Evolutionary conservation across 2,329 filamentous ascomycete genomes (phyloP).

Genomic region (Claviceps quebecensis): DNA sequence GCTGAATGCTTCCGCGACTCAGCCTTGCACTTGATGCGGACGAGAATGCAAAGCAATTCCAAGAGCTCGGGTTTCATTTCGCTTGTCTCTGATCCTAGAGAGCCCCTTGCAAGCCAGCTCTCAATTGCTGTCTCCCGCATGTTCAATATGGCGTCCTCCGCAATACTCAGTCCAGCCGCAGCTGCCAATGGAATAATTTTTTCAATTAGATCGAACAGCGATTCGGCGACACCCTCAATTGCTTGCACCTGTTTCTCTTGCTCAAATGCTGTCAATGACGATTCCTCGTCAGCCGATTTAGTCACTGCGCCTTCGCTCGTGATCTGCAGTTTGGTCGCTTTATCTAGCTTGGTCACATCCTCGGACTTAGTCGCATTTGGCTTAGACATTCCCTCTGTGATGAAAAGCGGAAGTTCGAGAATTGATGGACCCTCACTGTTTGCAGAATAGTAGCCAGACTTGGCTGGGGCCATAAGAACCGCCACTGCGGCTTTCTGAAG

Average conservation of each 20-base stretch:
- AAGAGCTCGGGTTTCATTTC: slow-evolving; percentile 12
- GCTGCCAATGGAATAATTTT: slow-evolving; percentile 8
- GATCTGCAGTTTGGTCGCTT: neutral
- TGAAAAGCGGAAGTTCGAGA: neutral
- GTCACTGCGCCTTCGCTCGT: neutral
- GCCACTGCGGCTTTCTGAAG: slow-evolving; percentile 6
- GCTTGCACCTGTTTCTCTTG: neutral
- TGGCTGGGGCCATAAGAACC: neutral
- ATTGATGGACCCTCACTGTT: neutral
- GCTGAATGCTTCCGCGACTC: slow-evolving; percentile 7
- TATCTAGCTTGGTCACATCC: neutral
- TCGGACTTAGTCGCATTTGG: neutral
- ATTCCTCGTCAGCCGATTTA: slow-evolving; percentile 5
- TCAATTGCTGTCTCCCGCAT: slow-evolving; percentile 15
- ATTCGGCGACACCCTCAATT: slow-evolving; percentile 8
- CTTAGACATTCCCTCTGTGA: neutral
- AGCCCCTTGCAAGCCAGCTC: slow-evolving; percentile 13
- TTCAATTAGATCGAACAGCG: slow-evolving; percentile 8
- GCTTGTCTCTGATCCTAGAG: slow-evolving; percentile 11
- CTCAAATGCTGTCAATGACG: neutral
- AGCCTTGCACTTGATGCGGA: slow-evolving; percentile 11
- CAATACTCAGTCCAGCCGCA: slow-evolving; percentile 3
- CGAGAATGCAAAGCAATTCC: slow-evolving; percentile 11
- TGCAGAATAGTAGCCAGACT: neutral
- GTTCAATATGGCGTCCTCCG: slow-evolving; percentile 7